Conservation (phyloP, 1,139 yeast species). For the Debaryomyces subglobosus region DNA sequence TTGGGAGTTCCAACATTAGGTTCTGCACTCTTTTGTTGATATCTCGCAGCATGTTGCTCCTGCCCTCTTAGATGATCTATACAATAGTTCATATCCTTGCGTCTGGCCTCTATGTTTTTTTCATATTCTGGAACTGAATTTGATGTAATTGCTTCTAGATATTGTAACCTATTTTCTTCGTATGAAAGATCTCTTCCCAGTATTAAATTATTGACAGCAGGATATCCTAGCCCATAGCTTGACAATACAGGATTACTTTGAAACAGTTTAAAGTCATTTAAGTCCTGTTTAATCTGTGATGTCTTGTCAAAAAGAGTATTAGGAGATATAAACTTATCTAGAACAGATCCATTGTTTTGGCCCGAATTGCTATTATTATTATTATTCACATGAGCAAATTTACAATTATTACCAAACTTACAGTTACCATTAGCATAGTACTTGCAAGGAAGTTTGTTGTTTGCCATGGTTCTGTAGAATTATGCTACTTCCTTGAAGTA, state of each 20-base stretch:
- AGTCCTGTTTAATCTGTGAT: constrained; percentile 18
- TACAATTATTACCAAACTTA: constrained; percentile 26
- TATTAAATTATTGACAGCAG: constrained; percentile 41
- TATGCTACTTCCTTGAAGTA: not conserved
- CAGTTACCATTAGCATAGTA: constrained; percentile 27
- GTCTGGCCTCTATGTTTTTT: constrained; percentile 41
- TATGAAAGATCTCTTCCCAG: constrained; percentile 56
- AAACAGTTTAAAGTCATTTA: constrained; percentile 16
- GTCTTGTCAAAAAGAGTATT: constrained; percentile 14
- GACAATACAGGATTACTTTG: constrained; percentile 25
- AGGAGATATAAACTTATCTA: constrained; percentile 14
- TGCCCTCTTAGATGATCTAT: constrained; percentile 39
- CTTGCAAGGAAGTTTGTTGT: constrained; percentile 17
- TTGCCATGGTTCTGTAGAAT: constrained; percentile 6
- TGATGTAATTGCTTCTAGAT: constrained; percentile 41
- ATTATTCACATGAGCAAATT: constrained; percentile 20
- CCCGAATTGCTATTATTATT: not conserved
- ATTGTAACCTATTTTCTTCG: constrained; percentile 58
- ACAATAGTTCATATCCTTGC: constrained; percentile 51
- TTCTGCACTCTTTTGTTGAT: constrained; percentile 52
- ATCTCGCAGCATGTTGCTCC: constrained; percentile 56
- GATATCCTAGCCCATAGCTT: constrained; percentile 29
- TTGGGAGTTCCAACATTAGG: constrained; percentile 29
- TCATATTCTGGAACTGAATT: constrained; percentile 43
- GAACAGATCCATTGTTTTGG: constrained; percentile 4